Evolutionary conservation across 345 rosid genomes (phyloP).

Genomic region (Excoecaria cochinchinensis): DNA sequence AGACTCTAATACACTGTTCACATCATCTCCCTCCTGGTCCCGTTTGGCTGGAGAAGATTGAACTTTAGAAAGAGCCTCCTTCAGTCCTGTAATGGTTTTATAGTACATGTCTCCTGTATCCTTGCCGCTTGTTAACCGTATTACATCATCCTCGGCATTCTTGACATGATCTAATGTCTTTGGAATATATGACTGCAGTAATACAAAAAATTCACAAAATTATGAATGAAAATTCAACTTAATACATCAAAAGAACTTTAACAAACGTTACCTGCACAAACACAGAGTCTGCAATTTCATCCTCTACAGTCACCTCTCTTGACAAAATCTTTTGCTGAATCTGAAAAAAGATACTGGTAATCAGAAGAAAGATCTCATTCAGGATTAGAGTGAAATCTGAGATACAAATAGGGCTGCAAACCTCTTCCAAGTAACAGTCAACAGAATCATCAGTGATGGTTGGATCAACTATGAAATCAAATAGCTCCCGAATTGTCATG

Average conservation of each 20-base stretch:
- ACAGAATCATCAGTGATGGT: constrained; percentile 66
- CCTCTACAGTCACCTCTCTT: constrained; percentile 70
- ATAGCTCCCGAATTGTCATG: constrained; percentile 87
- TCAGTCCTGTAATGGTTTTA: constrained; percentile 80
- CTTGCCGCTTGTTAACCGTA: constrained; percentile 65
- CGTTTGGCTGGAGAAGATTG: constrained; percentile 13
- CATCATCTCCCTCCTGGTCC: constrained; percentile 27
- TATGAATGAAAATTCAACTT: background rate
- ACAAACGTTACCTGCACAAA: constrained; percentile 64
- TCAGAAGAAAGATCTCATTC: constrained; percentile 1
- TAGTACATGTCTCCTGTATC: constrained; percentile 76
- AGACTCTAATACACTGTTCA: constrained; percentile 21
- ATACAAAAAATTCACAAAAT: constrained; percentile 4
- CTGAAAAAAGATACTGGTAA: constrained; percentile 33
- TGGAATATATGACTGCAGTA: constrained; percentile 70
- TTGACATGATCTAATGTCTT: constrained; percentile 77
- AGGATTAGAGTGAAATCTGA: background rate
- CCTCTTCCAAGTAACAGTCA: constrained; percentile 90
- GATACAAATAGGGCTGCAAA: constrained; percentile 18
- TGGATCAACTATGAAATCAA: constrained; percentile 92
- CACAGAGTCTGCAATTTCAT: constrained; percentile 90
- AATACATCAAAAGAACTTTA: no score
- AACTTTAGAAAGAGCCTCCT: constrained; percentile 54
- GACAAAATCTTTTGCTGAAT: constrained; percentile 66
- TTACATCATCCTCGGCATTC: constrained; percentile 74